Evolutionary conservation across 2,329 filamentous ascomycete species (phyloP).

Genomic region (Venturia oleaginea): DNA sequence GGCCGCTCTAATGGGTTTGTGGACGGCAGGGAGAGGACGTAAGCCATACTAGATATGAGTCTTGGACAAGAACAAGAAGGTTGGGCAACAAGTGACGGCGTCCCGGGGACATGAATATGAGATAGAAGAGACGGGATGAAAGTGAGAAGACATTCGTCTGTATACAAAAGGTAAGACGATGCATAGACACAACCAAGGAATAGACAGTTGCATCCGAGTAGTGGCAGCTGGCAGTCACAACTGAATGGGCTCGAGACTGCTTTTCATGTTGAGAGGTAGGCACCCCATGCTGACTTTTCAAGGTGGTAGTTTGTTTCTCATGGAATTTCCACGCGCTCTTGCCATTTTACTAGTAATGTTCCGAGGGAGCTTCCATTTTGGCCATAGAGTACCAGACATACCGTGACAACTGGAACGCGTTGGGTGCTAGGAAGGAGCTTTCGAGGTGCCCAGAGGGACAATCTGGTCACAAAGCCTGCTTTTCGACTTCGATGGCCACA

Average conservation of each 20-base stretch:
- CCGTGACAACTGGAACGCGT: background rate
- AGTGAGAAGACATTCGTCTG: background rate
- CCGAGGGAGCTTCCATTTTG: background rate
- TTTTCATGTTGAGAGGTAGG: background rate
- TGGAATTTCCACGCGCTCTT: background rate
- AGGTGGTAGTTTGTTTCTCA: background rate
- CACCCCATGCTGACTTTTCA: background rate
- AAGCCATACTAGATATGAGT: conserved; percentile 25
- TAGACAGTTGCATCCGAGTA: background rate
- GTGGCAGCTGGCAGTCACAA: conserved; percentile 1
- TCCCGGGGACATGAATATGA: conserved; percentile 9
- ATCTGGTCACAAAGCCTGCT: background rate
- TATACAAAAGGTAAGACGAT: background rate
- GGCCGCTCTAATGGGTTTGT: conserved; percentile 33
- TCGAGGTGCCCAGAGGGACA: background rate
- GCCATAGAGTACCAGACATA: background rate
- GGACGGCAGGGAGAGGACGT: conserved; percentile 30
- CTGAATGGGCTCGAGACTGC: background rate
- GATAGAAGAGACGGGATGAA: conserved; percentile 8
- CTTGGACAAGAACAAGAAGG: conserved; percentile 7
- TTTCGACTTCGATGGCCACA: background rate
- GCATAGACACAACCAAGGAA: background rate
- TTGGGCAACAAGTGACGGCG: conserved; percentile 9
- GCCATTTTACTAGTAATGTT: background rate
- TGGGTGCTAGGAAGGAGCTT: background rate